phyloP scores from a whole-genome alignment of 257 asterid species.

The Forsythia viridissima region DNA sequence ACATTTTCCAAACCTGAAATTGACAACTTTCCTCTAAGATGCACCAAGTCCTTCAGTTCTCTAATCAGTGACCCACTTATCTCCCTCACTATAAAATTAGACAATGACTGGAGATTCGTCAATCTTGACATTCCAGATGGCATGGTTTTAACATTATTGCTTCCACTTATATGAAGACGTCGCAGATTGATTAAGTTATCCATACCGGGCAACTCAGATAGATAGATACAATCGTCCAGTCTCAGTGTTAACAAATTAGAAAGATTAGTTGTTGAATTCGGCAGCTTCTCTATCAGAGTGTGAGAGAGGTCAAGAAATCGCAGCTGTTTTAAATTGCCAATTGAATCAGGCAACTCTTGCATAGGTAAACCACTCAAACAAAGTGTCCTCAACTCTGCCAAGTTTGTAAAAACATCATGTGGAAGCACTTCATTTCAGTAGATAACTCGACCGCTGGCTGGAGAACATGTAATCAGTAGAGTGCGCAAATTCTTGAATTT shows the following conservation, averaged over 20 bases:
- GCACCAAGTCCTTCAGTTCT: constrained; percentile 39
- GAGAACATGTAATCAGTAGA: constrained; percentile 42
- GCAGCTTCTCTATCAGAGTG: constrained; percentile 42
- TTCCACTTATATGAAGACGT: constrained; percentile 43
- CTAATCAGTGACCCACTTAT: constrained; percentile 31
- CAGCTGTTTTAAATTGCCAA: constrained; percentile 47
- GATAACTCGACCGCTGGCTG: constrained; percentile 35
- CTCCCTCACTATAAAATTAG: constrained; percentile 38
- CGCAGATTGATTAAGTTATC: constrained; percentile 42
- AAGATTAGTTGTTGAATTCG: constrained; percentile 35
- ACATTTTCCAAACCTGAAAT: constrained; percentile 43
- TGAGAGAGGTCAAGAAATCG: constrained; percentile 40
- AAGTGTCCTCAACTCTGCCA: constrained; percentile 41
- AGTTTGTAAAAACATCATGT: constrained; percentile 38
- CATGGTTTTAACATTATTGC: constrained; percentile 37
- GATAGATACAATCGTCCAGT: constrained; percentile 34
- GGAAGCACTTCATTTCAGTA: constrained; percentile 43
- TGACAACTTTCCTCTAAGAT: constrained; percentile 43
- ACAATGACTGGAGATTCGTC: constrained; percentile 38
- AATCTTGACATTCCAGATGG: constrained; percentile 34
- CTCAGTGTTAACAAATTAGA: constrained; percentile 45
- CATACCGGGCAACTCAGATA: constrained; percentile 44
- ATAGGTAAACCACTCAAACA: constrained; percentile 44
- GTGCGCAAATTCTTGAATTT: constrained; percentile 44
- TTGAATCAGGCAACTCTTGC: constrained; percentile 44